Base-by-base conservation (phyloP, 1,284 basidiomycete species). In the Malassezia slooffiae region DNA sequence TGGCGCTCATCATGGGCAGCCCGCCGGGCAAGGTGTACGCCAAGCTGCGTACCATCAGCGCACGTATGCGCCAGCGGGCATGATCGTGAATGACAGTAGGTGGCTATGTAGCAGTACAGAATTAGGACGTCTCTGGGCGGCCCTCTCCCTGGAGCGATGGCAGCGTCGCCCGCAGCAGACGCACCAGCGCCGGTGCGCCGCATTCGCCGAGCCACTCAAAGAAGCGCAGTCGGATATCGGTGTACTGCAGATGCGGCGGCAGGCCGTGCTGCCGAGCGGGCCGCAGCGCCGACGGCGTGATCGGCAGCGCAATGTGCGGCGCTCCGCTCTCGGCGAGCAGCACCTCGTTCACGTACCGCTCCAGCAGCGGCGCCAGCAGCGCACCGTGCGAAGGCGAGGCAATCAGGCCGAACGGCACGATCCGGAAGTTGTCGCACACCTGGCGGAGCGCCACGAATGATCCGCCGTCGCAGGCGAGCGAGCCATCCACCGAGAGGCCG, bases 1-100 rank as follows among this genome's bases (percentile, higher is more conserved):
- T 95, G 20, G 89, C 85, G 17, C 79, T 91, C 32, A 96, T 96
- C 60, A 77, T 96, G 29, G 90, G 90, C 42, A 89, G 85, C 12
- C 90, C 90, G 1, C 90, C 91, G 30, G 90, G 90, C 45, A 96
- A 96, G 68, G 90, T 96, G 1, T 96, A 95, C 62, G 84, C 58
- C 7, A 66, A 67, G 31, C 38, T 67, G 24, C 62, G 62, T 40
- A 89, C 86, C 10, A 85, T 95, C 41, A 86, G 86, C 65, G 85
- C 84, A 55, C 77, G 89, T 51, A 85, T 93, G 83, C 83, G 84
- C 67, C 89, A 93, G 74, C 77, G 90, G 45, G 74, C 74, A 55
- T 75, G 41, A 42, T n/a, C 9, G 11, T 1, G 11, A 9, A 22
- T 10, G 16, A 36, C 19, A 38, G 22, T 32, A 20, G 5, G 34